Evolutionary conservation across 306 rosid genomes (phyloP).

Genomic region (Castanea crenata): DNA sequence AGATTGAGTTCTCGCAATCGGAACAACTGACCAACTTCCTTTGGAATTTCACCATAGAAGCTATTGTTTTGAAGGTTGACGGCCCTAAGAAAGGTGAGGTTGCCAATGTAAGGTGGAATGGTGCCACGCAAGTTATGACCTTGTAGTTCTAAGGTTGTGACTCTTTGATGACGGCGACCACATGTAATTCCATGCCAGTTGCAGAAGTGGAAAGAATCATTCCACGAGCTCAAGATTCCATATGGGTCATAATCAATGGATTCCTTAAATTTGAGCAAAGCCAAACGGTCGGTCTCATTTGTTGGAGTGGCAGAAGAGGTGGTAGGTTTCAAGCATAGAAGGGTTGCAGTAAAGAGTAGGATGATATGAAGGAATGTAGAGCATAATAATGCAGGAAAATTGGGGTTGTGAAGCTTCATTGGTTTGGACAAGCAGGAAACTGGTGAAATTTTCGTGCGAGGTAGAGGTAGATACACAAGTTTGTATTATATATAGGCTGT

Average conservation of each 20-base stretch:
- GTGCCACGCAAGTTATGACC: too few relatives aligned
- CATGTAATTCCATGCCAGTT: conserved; percentile 47
- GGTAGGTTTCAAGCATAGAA: not conserved
- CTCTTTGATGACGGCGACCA: conserved; percentile 27
- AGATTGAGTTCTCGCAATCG: too few relatives aligned
- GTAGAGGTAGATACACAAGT: too few relatives aligned
- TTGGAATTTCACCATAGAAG: too few relatives aligned
- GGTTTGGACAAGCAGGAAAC: not conserved
- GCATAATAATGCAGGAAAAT: not conserved
- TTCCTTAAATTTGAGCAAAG: conserved; percentile 36
- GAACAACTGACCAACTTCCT: too few relatives aligned
- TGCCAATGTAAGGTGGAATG: too few relatives aligned
- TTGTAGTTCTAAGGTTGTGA: conserved; percentile 9
- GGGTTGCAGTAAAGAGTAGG: not conserved
- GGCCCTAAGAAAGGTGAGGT: too few relatives aligned
- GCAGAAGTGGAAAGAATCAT: conserved; percentile 34
- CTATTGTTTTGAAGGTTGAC: too few relatives aligned
- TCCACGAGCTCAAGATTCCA: conserved; percentile 30
- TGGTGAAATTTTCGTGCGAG: not conserved
- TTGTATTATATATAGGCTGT: too few relatives aligned
- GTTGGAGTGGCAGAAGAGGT: not conserved
- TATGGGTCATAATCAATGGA: conserved; percentile 16
- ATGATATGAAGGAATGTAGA: not conserved
- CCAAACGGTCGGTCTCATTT: conserved; percentile 19
- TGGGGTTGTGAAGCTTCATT: conserved; percentile 2